Evolutionary conservation across 345 rosid species (phyloP).

Genomic region (Carallia brachiata): DNA sequence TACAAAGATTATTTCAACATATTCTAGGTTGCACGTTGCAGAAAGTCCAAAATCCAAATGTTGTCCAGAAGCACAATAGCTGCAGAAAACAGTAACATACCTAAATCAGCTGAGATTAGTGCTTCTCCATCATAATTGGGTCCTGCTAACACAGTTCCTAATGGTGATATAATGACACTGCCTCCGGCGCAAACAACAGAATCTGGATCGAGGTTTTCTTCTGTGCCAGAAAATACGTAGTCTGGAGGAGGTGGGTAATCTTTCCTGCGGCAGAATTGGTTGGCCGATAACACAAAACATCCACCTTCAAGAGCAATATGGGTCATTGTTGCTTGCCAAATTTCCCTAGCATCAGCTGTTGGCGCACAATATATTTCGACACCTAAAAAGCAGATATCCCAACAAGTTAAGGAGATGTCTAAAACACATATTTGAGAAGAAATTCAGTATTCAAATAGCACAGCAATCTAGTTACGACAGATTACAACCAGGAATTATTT

Average conservation of each 20-base stretch:
- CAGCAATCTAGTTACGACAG: not conserved
- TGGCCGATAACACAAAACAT: constrained; percentile 85
- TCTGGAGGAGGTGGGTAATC: constrained; percentile 94
- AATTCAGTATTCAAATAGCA: not conserved
- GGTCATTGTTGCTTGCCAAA: constrained; percentile 89
- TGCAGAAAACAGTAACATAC: constrained; percentile 31
- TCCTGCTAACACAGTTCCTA: constrained; percentile 79
- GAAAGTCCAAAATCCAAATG: not conserved
- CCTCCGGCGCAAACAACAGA: constrained; percentile 92
- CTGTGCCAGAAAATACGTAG: constrained; percentile 60
- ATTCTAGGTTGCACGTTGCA: not conserved
- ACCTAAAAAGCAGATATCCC: constrained; percentile 38
- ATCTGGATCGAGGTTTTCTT: constrained; percentile 63
- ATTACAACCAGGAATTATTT: not conserved
- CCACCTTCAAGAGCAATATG: constrained; percentile 98
- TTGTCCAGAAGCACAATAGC: not conserved
- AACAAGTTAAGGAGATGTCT: not conserved
- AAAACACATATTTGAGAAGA: not conserved
- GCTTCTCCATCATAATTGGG: constrained; percentile 89
- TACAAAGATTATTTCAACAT: not conserved
- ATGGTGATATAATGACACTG: constrained; percentile 83
- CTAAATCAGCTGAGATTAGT: constrained; percentile 84
- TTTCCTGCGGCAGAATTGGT: constrained; percentile 82
- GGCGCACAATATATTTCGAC: constrained; percentile 95
- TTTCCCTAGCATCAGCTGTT: constrained; percentile 80